Evolutionary conservation across 306 rosid genomes (phyloP), one percentile per base, ranked within the genome.

Genomic region (Citrullus amarus): DNA sequence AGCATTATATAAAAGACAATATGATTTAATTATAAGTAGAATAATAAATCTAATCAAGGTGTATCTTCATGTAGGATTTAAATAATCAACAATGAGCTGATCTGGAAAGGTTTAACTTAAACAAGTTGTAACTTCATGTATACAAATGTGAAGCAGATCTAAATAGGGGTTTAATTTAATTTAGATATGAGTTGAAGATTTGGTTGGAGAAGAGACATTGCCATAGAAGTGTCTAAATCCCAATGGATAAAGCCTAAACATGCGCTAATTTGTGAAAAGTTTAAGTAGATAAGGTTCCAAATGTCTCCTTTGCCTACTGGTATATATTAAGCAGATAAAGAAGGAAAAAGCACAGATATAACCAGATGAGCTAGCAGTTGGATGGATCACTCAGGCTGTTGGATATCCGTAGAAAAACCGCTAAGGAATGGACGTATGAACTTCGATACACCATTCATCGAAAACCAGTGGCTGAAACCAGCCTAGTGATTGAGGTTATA

Each of bases 401-500:
- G 81, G 88, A 82, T 58, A 20, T 76, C 20, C 86, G 86, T 56
- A 86, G 82, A 7, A 72, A 81, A 13, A 84, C 88, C 51, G 84
- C 87, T 69, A 86, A 80, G 80, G 91, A 84, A 32, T 80, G 83
- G 10, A 68, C 58, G 1, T 80, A 84, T 0, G 86, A 86, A 44
- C 78, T 86, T 16, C 91, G 82, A 77, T 88, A 86, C 4, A 76
- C 80, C 54, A 84, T 80, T 71, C 84, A 87, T 10, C 51, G 89
- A 66, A 78, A 85, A 81, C 18, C 83, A 16, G 79, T 77, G 55
- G 82, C 58, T 41, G 80, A 80, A 32, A 81, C 18, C 34, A 82
- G 67, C 28, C 80, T 81, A 10, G 83, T 57, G 11, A 78, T 66
- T 38, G 91, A 81, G 87, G 86, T 81, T 25, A 80, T 62, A 50